Evolutionary conservation across 768 basidiomycete genomes (phyloP).

Genomic region (Guyanaporus albipodus): DNA sequence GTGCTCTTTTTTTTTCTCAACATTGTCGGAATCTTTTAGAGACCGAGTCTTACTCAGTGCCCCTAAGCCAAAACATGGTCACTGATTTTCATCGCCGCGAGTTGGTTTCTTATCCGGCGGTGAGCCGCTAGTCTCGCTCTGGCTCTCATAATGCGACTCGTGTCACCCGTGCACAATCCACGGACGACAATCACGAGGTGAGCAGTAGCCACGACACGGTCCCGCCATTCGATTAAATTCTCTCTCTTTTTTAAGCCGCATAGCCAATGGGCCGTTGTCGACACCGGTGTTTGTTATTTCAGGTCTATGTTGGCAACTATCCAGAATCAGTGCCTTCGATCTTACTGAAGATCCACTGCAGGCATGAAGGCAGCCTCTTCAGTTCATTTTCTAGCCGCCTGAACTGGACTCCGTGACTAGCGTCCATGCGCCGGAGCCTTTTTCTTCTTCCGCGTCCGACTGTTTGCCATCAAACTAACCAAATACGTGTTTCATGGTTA

Average conservation of each 20-base stretch:
- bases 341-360: not conserved
- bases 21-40: not conserved
- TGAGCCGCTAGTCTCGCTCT: too few species aligned
- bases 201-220: not conserved
- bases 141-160: too few species aligned
- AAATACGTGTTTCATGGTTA: not conserved
- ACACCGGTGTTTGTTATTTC: not conserved
- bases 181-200: not conserved
- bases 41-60: too few species aligned
- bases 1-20: too few species aligned
- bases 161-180: too few species aligned
- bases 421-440: not conserved
- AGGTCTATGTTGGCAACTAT: not conserved
- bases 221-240: not conserved
- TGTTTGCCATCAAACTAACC: not conserved
- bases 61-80: too few species aligned
- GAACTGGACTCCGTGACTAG: not conserved
- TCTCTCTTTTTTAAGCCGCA: not conserved
- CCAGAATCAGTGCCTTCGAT: not conserved
- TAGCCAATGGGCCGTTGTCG: not conserved
- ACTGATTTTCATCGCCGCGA: not conserved
- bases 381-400: not conserved
- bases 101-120: too few species aligned
- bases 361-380: not conserved
- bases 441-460: not conserved